phyloP scores from a whole-genome alignment of 2,329 filamentous ascomycete species.

The Claviceps fusiformis region DNA sequence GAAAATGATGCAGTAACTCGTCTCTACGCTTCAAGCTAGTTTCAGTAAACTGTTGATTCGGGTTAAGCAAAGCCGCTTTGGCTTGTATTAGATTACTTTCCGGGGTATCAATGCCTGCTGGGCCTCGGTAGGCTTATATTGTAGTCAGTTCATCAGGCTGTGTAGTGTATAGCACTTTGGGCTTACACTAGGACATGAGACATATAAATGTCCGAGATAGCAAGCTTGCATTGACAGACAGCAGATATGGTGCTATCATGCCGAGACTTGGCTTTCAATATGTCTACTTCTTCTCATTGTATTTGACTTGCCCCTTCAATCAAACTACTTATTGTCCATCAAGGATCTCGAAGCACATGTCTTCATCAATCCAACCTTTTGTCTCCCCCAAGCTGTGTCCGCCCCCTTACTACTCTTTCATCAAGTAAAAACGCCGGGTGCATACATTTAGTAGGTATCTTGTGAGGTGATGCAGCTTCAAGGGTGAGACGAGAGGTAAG shows the following conservation, averaged over 20 bases:
- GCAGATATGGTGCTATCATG: neutral
- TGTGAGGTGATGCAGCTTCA: neutral
- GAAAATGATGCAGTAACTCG: neutral
- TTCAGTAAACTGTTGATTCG: neutral
- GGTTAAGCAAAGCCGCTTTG: neutral
- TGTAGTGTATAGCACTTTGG: neutral
- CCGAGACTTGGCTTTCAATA: neutral
- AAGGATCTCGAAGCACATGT: too few relatives aligned
- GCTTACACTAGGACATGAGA: neutral
- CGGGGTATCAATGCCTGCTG: neutral
- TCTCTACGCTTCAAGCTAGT: neutral
- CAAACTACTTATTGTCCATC: too few relatives aligned
- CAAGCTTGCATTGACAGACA: neutral
- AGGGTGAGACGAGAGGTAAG: neutral
- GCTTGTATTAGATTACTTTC: too few relatives aligned
- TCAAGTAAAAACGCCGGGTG: neutral
- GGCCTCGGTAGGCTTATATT: neutral
- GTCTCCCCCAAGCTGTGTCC: too few relatives aligned
- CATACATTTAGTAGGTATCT: neutral
- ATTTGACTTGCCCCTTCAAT: neutral
- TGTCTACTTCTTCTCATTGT: neutral
- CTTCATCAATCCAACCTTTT: too few relatives aligned
- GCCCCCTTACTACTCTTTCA: neutral
- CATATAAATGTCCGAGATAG: neutral
- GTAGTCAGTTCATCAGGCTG: neutral